These are phyloP conservation scores for Rhizophlyctis rosea DNA, from an alignment of 192 early-diverging fungal genomes.

Conservation along the genomic window DNA sequence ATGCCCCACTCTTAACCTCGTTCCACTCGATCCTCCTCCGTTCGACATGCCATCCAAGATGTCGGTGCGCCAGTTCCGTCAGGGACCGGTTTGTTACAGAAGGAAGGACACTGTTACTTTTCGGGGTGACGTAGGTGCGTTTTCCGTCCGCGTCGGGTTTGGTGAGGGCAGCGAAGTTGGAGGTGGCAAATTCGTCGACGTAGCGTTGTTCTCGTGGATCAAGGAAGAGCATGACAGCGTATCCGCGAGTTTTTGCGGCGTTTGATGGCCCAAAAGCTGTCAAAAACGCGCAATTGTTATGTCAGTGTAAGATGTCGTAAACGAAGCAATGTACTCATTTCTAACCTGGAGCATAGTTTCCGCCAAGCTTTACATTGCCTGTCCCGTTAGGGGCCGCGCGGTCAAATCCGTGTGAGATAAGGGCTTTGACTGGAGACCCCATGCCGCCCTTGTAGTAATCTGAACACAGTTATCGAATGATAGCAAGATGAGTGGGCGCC, in stretches of 20 bases:
- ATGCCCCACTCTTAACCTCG: conserved; percentile 54
- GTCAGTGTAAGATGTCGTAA: neutral
- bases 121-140: conserved; percentile 65
- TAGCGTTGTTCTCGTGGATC: conserved; percentile 60
- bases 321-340: neutral
- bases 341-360: conserved; percentile 71
- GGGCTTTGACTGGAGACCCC: conserved; percentile 59
- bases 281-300: too few species aligned
- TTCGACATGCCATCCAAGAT: conserved; percentile 65
- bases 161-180: conserved; percentile 71
- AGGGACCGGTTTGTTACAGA: conserved; percentile 69
- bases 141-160: conserved; percentile 48
- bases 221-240: conserved; percentile 68
- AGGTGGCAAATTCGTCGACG: conserved; percentile 76
- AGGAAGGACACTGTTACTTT: conserved; percentile 54
- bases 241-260: conserved; percentile 62
- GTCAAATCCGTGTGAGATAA: conserved; percentile 66
- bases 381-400: conserved; percentile 53
- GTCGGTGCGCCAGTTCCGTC: conserved; percentile 53
- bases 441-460: conserved; percentile 41
- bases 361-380: conserved; percentile 67
- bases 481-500: conserved; percentile 27
- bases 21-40: conserved; percentile 48
- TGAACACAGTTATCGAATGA: neutral
- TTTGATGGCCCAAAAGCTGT: conserved; percentile 56